A percentile compares a stretch with the other conserved stretches of the same genome.
Conservation (phyloP, 768 basidiomycete genomes). For the Trametes cingulata region DNA sequence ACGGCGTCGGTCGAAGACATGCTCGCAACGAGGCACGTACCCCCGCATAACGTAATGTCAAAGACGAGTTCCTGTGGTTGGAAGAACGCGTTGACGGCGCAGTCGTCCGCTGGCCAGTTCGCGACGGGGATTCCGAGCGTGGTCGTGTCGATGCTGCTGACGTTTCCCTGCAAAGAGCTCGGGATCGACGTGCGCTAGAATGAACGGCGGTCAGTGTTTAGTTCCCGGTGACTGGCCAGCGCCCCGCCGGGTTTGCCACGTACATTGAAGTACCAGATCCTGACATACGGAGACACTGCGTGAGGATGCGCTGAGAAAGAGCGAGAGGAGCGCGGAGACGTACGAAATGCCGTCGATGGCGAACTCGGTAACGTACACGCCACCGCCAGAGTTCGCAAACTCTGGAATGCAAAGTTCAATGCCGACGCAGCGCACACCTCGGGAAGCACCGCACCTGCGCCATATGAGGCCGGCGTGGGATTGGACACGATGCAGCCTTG, state of each 20-base stretch:
- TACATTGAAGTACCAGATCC: slow-evolving; percentile 65
- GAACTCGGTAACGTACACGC: slow-evolving; percentile 75
- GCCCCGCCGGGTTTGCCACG: slow-evolving; percentile 25
- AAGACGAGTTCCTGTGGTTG: slow-evolving; percentile 67
- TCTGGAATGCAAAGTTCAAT: slow-evolving; percentile 25
- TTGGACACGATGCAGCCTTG: slow-evolving; percentile 67
- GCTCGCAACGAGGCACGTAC: slow-evolving; percentile 37
- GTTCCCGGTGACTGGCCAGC: slow-evolving; percentile 10
- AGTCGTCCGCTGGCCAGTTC: slow-evolving; percentile 63
- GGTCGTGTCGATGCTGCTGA: slow-evolving; percentile 53
- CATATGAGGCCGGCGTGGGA: slow-evolving; percentile 57
- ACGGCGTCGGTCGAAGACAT: slow-evolving; percentile 5
- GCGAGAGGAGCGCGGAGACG: slow-evolving; percentile 26
- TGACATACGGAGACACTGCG: slow-evolving; percentile 23
- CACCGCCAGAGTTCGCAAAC: slow-evolving; percentile 68
- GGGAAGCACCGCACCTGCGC: slow-evolving; percentile 35
- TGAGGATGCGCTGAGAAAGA: not conserved
- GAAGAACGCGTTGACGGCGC: slow-evolving; percentile 55
- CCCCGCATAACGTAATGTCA: slow-evolving; percentile 73
- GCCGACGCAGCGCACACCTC: not conserved
- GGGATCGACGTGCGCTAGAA: slow-evolving; percentile 48
- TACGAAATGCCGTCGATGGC: slow-evolving; percentile 66
- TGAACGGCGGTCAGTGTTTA: not conserved
- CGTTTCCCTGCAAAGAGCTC: slow-evolving; percentile 45
- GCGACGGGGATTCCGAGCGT: slow-evolving; percentile 67